Evolutionary conservation across 768 basidiomycete genomes (phyloP), one percentile per base, ranked within the genome.

Genomic region (Suillus subaureus): DNA sequence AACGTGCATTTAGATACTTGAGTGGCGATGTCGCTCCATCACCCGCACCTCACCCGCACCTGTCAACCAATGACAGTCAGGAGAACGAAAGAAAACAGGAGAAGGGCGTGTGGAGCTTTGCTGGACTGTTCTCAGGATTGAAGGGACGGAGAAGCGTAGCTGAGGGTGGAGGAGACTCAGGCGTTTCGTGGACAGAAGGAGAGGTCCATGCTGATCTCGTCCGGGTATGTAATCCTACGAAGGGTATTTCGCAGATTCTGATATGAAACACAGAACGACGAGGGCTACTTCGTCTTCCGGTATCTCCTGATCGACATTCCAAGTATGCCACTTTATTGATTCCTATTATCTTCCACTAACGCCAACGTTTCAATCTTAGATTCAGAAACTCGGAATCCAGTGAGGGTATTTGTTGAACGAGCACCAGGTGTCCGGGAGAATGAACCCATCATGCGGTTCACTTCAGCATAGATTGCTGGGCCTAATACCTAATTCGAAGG

Each of bases 201-300:
- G 91, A 94, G 70, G 90, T 91, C 11, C 93, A 94, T 75, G 93
- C 87, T 11, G 88, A 91, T 76, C 82, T 93, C 49, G 81, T 93
- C 66, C 85, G 85, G 82, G 92, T 92, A 76, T 65, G 86, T 79
- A 23, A 23, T 66, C 66, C 21, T 63, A 61, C 63, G 65, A 55
- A 54, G 45, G 55, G 31, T 54, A 23, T 39, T 66, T 43, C 33
- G 54, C 21, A 57, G 28, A 61, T 67, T 49, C 61, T 66, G 64
- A 69, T 61, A 26, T 68, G 62, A 63, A 62, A 49, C 63, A 37
- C 72, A 93, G 92, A 90, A 92, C 68, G 85, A 85, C 58, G 85
- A 89, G 61, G 92, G 92, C 9, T 88, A 90, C 72, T 94, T 91
- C 73, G 85, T 89, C 64, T 90, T 90, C 75, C 84, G 89, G 60